These are phyloP conservation scores for Epichloe festucae DNA, from an alignment of 2,329 filamentous ascomycete genomes.

Conservation along the genomic window DNA sequence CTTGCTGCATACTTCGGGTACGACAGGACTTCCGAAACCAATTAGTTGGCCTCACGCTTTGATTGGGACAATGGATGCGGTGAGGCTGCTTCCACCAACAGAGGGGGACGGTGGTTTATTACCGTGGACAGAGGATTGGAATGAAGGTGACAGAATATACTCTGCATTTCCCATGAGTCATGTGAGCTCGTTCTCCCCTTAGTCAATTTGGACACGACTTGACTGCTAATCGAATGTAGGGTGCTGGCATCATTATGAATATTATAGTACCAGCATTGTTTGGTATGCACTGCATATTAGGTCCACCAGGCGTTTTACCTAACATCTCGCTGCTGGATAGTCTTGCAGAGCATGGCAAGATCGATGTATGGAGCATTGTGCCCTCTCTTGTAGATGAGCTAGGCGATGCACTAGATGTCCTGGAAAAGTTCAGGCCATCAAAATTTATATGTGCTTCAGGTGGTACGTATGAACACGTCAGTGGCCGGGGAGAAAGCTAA, in stretches of 20 bases:
- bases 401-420: constrained; percentile 17
- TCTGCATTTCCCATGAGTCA: constrained; percentile 25
- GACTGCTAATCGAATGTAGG: constrained; percentile 12
- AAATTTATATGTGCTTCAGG: constrained; percentile 26
- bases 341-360: constrained; percentile 19
- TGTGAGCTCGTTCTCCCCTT: constrained; percentile 10
- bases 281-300: constrained; percentile 22
- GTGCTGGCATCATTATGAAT: constrained; percentile 28
- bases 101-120: constrained; percentile 19
- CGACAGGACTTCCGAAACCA: constrained; percentile 28
- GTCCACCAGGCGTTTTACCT: constrained; percentile 20
- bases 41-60: constrained; percentile 22
- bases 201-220: neutral
- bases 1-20: constrained; percentile 28
- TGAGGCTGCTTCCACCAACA: constrained; percentile 19
- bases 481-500: neutral
- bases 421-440: constrained; percentile 18
- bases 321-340: constrained; percentile 22
- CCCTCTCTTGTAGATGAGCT: constrained; percentile 23
- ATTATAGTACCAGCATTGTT: constrained; percentile 25
- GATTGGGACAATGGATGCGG: constrained; percentile 23
- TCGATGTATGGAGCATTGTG: constrained; percentile 26
- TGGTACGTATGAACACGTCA: neutral
- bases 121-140: constrained; percentile 19
- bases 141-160: constrained; percentile 18